Evolutionary conservation across 2,329 filamentous ascomycete species (phyloP).

Genomic region (Gaeumannomyces tritici): DNA sequence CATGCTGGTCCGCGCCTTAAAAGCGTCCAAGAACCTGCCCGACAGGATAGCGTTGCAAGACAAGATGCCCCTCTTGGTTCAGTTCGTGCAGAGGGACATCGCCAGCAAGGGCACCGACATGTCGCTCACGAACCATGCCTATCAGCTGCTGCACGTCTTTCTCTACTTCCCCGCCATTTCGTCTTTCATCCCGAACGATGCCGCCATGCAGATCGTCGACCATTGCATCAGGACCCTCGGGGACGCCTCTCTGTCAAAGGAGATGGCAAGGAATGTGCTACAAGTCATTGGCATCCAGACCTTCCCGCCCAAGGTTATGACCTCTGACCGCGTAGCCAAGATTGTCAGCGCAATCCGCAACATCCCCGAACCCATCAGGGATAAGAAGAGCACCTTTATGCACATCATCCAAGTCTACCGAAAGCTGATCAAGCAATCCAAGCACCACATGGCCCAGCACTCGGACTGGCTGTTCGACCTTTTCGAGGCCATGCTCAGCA

Average conservation of each 20-base stretch:
- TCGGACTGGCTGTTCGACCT: constrained; percentile 75
- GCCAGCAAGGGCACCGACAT: constrained; percentile 53
- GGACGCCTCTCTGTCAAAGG: constrained; percentile 61
- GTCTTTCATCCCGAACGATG: constrained; percentile 64
- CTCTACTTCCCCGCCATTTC: constrained; percentile 65
- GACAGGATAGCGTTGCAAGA: constrained; percentile 61
- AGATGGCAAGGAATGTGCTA: constrained; percentile 69
- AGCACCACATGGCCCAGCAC: constrained; percentile 58
- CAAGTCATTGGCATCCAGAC: constrained; percentile 72
- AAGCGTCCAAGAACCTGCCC: constrained; percentile 73
- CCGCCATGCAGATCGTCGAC: constrained; percentile 71
- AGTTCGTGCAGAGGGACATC: constrained; percentile 79
- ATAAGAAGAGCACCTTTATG: constrained; percentile 66
- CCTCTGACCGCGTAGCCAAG: constrained; percentile 55
- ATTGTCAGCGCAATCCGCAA: constrained; percentile 62
- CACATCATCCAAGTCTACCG: constrained; percentile 72
- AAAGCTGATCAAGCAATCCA: constrained; percentile 64
- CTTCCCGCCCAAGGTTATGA: constrained; percentile 69
- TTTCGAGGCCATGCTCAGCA: constrained; percentile 73
- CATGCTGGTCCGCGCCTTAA: constrained; percentile 65
- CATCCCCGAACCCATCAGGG: constrained; percentile 63
- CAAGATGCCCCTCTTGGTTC: constrained; percentile 68
- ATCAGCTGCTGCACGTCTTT: constrained; percentile 69
- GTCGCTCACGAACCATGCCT: constrained; percentile 65
- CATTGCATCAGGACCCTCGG: constrained; percentile 67